Evolutionary conservation across 768 basidiomycete genomes (phyloP), one percentile per base, ranked within the genome.

Genomic region (Leccinum olivaceopallidum): DNA sequence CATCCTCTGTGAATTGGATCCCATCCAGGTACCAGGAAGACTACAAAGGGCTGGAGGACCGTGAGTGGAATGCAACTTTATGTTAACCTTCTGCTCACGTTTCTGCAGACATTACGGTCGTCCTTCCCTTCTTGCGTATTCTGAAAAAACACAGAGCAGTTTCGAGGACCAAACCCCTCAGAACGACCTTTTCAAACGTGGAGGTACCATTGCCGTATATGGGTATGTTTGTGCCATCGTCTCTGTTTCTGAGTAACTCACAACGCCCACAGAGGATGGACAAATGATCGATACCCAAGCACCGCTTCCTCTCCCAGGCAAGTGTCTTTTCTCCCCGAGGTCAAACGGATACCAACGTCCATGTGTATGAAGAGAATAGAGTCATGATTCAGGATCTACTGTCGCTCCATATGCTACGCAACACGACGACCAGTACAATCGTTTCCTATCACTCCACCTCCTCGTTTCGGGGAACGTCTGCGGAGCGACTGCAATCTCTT

Each of bases 11-110:
- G 14, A 78, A 79, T 60, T 74, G 76, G 71, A 79, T 77, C 37
- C 77, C 79, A 1, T 75, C 78, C 1, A 75, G 77, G 51, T 80
- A 78, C 60, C 77, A 74, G 63, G 78, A 80, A 67, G 73, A 74
- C 20, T 51, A 65, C 8, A 64, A 59, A n/a, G 58, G 60, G n/a
- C 63, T 65, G 20, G 63, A 69, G 52, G 79, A 80, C 56, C 80
- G 80, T 80, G 59, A 61, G 79, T 70, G n/a, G 49, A 6, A 26
- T 48, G 5, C 13, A 47, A 26, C 16, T 10, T 55, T 49, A 63
- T 64, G 32, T 58, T 57, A 48, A 24, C 22, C 37, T 13, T 28
- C 5, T 42, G 7, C 53, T 67, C 28, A 58, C 54, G n/a, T 53
- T n/a, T 24, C 10, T 58, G 20, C 20, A 81, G 80, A 80, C 58